phyloP scores from a whole-genome alignment of 2,329 filamentous ascomycete genomes.

The Lecanosticta acicola region DNA sequence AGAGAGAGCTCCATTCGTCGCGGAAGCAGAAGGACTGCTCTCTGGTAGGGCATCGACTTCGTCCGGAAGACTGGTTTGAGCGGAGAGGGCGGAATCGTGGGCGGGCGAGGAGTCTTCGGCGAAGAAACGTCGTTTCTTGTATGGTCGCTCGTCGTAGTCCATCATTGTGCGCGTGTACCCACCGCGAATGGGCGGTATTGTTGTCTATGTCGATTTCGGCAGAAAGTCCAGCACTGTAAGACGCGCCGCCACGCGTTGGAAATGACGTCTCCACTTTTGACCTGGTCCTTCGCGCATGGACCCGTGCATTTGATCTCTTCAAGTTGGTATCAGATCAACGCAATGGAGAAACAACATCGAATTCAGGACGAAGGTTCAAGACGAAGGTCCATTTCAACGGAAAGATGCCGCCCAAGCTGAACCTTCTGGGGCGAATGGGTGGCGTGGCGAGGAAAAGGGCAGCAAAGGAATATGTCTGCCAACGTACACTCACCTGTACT shows the following conservation, averaged over 20 bases:
- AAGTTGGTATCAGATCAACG: background rate
- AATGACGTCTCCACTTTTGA: background rate
- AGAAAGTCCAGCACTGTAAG: background rate
- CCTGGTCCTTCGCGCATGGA: background rate
- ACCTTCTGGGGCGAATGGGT: background rate
- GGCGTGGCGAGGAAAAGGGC: background rate
- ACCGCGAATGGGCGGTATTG: background rate
- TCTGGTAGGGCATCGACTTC: slow-evolving; percentile 30
- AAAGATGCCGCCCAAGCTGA: background rate
- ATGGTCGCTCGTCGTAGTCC: slow-evolving; percentile 48
- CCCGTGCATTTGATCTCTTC: too few species aligned
- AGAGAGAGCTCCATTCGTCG: slow-evolving; percentile 9
- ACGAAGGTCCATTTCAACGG: too few species aligned
- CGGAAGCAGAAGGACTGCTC: slow-evolving; percentile 5
- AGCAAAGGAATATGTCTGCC: background rate
- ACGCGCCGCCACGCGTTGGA: slow-evolving; percentile 3
- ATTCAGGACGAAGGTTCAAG: background rate
- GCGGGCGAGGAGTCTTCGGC: slow-evolving; percentile 44
- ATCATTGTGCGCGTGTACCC: slow-evolving; percentile 3
- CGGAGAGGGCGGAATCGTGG: slow-evolving; percentile 23
- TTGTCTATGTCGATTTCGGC: background rate
- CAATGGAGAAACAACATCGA: background rate
- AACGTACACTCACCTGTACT: background rate
- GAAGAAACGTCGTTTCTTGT: slow-evolving; percentile 61
- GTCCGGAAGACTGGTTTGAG: slow-evolving; percentile 32